A percentile compares a stretch with the other conserved stretches of the same genome.
Evolutionary conservation across 1,284 basidiomycete species (phyloP).

Genomic region (Cryptococcus sp.): DNA sequence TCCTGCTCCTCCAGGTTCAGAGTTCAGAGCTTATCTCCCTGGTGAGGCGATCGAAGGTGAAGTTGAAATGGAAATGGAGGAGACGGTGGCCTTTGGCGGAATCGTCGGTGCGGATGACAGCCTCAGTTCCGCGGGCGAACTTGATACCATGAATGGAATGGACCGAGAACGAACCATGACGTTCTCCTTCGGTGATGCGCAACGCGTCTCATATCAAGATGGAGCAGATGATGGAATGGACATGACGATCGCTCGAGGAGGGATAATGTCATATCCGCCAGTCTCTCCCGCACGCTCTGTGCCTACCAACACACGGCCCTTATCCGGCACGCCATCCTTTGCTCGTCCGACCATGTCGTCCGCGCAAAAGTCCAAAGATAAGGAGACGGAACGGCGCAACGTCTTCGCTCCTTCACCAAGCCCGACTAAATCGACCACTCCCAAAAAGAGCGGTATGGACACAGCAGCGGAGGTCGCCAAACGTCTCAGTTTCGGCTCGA

Average conservation of each 20-base stretch:
- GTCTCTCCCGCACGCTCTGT: conserved; percentile 19
- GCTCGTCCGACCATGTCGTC: conserved; percentile 46
- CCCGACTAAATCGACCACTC: conserved; percentile 32
- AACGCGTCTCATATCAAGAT: conserved; percentile 5
- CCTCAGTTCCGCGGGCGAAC: conserved; percentile 26
- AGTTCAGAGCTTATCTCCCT: conserved; percentile 18
- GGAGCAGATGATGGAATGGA: conserved; percentile 40
- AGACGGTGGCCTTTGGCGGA: conserved; percentile 48
- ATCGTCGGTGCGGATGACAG: conserved; percentile 38
- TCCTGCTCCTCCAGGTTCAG: conserved; percentile 41
- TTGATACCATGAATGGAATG: conserved; percentile 26
- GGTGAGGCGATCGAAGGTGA: conserved; percentile 44
- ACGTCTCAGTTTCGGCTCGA: conserved; percentile 38
- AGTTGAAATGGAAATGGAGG: conserved; percentile 38
- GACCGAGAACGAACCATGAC: conserved; percentile 37
- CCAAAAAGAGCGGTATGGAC: conserved; percentile 32
- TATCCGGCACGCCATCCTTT: conserved; percentile 38
- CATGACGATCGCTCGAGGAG: conserved; percentile 42
- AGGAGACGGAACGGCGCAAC: conserved; percentile 36
- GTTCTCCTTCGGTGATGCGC: conserved; percentile 26
- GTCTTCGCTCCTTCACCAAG: conserved; percentile 45
- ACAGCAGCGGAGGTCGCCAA: conserved; percentile 42
- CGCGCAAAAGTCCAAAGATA: conserved; percentile 24
- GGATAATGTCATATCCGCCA: conserved; percentile 27
- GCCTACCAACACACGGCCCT: conserved; percentile 26